Evolutionary conservation across 352 stramenopile genomes (phyloP).

Genomic region (Pythium oligandrum): DNA sequence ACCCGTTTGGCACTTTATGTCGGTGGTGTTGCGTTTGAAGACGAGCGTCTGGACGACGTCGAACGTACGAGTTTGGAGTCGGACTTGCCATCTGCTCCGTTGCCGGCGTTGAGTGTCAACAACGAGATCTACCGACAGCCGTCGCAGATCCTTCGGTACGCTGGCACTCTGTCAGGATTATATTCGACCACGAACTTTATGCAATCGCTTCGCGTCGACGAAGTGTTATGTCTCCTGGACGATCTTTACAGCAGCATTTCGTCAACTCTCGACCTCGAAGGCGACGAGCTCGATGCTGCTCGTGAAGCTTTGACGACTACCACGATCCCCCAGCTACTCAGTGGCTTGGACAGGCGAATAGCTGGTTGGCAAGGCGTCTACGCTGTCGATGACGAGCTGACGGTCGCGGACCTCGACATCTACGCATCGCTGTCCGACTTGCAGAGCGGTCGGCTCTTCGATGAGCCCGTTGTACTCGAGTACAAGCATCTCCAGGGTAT

Average conservation of each 20-base stretch:
- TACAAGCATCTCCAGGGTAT: constrained; percentile 20
- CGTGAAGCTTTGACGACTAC: constrained; percentile 9
- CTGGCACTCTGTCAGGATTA: constrained; percentile 21
- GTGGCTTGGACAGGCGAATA: constrained; percentile 8
- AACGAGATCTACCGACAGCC: constrained; percentile 38
- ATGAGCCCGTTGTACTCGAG: constrained; percentile 16
- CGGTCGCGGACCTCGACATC: constrained; percentile 28
- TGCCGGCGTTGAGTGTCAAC: constrained; percentile 28
- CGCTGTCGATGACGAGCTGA: constrained; percentile 16
- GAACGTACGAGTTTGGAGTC: constrained; percentile 16
- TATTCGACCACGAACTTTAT: constrained; percentile 25
- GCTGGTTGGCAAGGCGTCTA: constrained; percentile 10
- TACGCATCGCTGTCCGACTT: constrained; percentile 18
- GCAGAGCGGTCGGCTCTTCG: constrained; percentile 17
- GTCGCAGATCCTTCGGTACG: constrained; percentile 31
- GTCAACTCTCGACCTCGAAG: constrained; percentile 14
- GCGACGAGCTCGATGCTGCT: constrained; percentile 6
- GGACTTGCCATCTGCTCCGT: constrained; percentile 25
- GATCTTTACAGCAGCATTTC: constrained; percentile 16
- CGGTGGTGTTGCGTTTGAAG: constrained; percentile 50
- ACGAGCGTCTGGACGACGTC: constrained; percentile 34
- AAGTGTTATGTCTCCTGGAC: constrained; percentile 18
- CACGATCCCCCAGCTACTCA: constrained; percentile 5
- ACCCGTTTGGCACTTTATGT: constrained; percentile 52
- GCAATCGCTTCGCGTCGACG: constrained; percentile 19